Evolutionary conservation across 2,329 filamentous ascomycete genomes (phyloP), one percentile per base, ranked within the genome.

Genomic region (Rhexocercosporidium sp.): DNA sequence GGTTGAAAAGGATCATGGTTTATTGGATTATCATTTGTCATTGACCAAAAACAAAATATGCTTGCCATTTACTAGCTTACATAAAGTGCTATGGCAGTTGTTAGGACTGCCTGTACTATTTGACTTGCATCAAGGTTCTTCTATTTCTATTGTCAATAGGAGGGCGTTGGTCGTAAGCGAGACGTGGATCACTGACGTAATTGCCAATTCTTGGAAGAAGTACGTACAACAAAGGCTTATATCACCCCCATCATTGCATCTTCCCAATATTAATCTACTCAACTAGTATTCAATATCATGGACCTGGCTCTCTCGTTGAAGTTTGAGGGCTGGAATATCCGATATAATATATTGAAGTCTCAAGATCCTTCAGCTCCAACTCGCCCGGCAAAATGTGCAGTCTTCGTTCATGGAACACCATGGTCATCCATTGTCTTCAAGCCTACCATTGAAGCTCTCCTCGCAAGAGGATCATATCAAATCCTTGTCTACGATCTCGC

Each of bases 401-500:
- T 57, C 11, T 57, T 57, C 34, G 53, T 57, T 4, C 53, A 57
- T 20, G 53, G 53, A 37, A 57, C 53, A 39, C 53, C 53, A 9
- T 57, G 53, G 53, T 57, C 53, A 41, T 57, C 53, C 14, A 22
- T 57, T 18, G 53, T 57, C 3, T 57, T 57, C 20, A 25, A 57
- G 8, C 53, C 53, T 1, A 57, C 34, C 3, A 57, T 57, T 5
- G 53, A 57, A 7, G 53, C 20, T 22, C 29, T 41, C 5, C 53
- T 57, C 0, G 53, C 53, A n/a, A 57, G 11, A 41, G 20, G 34
- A 6, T 41, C 53, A 41, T 57, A 41, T 16, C 20, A 57, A 0
- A 57, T 57, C 34, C 53, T 57, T 20, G 29, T 57, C 20, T 57
- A 57, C 12, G 53, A 57, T n/a, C 53, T 57, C n/a, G 31, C 53